Evolutionary conservation across 2,329 filamentous ascomycete genomes (phyloP).

Genomic region (Fusarium sterilihyphosum): DNA sequence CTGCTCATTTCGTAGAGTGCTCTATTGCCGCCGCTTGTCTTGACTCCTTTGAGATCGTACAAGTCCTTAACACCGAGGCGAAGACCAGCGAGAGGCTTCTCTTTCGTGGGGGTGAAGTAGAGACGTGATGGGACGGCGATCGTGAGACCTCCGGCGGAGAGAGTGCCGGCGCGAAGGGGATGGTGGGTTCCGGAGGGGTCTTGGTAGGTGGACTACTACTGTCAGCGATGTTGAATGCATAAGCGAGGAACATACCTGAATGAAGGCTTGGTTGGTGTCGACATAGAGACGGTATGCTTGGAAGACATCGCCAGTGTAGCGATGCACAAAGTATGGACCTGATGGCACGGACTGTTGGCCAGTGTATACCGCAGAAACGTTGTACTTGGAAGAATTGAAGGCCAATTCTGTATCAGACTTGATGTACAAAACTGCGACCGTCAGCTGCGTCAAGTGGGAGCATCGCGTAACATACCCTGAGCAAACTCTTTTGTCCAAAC

Average conservation of each 20-base stretch:
- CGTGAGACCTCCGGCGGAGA: constrained; percentile 6
- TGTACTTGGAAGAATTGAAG: neutral
- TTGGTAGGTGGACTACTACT: constrained; percentile 10
- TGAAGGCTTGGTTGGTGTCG: constrained; percentile 19
- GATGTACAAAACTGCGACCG: neutral
- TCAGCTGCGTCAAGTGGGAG: neutral
- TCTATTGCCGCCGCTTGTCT: constrained; percentile 11
- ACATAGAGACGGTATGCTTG: constrained; percentile 3
- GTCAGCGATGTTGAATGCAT: neutral
- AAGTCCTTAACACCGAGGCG: constrained; percentile 24
- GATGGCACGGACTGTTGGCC: neutral
- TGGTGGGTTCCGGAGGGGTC: constrained; percentile 13
- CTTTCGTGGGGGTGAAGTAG: neutral
- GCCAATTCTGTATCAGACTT: neutral
- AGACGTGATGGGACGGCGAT: constrained; percentile 17
- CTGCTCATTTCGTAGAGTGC: constrained; percentile 11
- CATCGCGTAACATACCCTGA: neutral
- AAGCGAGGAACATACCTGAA: neutral
- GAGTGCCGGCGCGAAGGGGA: constrained; percentile 10
- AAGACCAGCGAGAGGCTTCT: neutral
- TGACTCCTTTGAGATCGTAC: constrained; percentile 17
- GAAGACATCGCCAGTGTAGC: neutral
- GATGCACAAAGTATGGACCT: constrained; percentile 17
- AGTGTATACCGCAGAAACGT: neutral
- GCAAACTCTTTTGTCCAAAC: constrained; percentile 13